These are phyloP conservation scores for Entomortierella parvispora DNA, from an alignment of 192 early-diverging fungal species.

Conservation along the genomic window DNA sequence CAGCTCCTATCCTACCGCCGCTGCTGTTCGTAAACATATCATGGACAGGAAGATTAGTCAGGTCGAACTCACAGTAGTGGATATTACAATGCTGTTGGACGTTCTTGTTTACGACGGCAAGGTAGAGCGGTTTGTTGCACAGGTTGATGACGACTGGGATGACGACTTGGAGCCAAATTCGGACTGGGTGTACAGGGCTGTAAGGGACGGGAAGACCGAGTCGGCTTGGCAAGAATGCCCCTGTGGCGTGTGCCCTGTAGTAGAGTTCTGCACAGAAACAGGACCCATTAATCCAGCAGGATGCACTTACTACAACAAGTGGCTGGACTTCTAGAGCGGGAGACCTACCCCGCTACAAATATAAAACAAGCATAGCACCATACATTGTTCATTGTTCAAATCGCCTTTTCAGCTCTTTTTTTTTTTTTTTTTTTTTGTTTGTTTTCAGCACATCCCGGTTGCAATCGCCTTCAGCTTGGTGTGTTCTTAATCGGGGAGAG, in stretches of 20 bases:
- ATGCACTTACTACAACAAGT: slow-evolving; percentile 85
- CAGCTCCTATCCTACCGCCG: slow-evolving; percentile 74
- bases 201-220: slow-evolving; percentile 47
- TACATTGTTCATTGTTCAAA: too few species aligned
- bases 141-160: slow-evolving; percentile 60
- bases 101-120: slow-evolving; percentile 90
- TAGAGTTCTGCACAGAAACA: slow-evolving; percentile 74
- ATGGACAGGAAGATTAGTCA: slow-evolving; percentile 73
- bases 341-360: neutral
- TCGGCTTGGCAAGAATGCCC: slow-evolving; percentile 82
- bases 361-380: too few species aligned
- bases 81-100: slow-evolving; percentile 85
- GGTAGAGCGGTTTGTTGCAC: slow-evolving; percentile 70
- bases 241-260: slow-evolving; percentile 91
- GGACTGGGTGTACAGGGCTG: slow-evolving; percentile 67
- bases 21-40: slow-evolving; percentile 77
- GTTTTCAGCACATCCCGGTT: too few species aligned
- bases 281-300: slow-evolving; percentile 80
- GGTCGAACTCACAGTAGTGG: slow-evolving; percentile 73
- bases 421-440: too few species aligned
- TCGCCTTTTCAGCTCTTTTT: too few species aligned
- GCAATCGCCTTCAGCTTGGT: too few species aligned
- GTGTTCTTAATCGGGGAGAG: too few species aligned
- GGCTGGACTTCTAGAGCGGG: slow-evolving; percentile 71
- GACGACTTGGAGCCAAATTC: slow-evolving; percentile 61